Conservation (phyloP, 1,139 yeast species). For the Candida tetrigidarum region DNA sequence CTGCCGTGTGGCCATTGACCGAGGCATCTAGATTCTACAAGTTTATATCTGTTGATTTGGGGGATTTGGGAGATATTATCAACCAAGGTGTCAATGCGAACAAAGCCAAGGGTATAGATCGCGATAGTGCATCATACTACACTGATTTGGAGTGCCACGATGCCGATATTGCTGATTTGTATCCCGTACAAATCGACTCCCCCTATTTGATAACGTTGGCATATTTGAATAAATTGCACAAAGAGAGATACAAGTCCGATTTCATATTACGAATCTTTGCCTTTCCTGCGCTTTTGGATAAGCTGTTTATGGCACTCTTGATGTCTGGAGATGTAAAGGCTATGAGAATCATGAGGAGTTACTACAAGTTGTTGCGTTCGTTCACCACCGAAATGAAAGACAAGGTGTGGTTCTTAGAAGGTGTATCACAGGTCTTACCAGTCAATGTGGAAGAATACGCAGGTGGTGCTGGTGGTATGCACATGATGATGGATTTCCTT, state of each 20-base stretch:
- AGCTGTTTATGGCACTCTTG: conserved; percentile 70
- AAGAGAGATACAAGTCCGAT: conserved; percentile 82
- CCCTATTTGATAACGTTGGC: conserved; percentile 89
- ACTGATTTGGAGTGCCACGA: conserved; percentile 84
- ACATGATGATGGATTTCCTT: conserved; percentile 84
- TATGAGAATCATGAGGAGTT: conserved; percentile 87
- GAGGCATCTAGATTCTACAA: conserved; percentile 75
- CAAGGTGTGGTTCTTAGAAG: conserved; percentile 92
- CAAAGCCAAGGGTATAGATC: conserved; percentile 8
- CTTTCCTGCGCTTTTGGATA: conserved; percentile 89
- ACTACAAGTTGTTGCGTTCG: conserved; percentile 77
- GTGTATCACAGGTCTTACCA: conserved; percentile 84
- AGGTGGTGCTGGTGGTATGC: conserved; percentile 87
- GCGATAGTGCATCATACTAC: conserved; percentile 33
- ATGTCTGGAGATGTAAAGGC: conserved; percentile 87
- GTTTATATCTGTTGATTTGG: conserved; percentile 77
- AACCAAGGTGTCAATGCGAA: conserved; percentile 46
- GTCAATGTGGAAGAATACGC: conserved; percentile 83
- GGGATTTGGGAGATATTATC: conserved; percentile 82
- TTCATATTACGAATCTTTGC: conserved; percentile 88
- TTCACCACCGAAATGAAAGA: conserved; percentile 89
- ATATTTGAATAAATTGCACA: conserved; percentile 80
- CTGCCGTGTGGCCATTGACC: conserved; percentile 94
- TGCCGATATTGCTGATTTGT: conserved; percentile 79
- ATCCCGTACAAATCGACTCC: conserved; percentile 81